Conservation (phyloP, 2,329 filamentous ascomycete species). For the Rutstroemia sydowiana region DNA sequence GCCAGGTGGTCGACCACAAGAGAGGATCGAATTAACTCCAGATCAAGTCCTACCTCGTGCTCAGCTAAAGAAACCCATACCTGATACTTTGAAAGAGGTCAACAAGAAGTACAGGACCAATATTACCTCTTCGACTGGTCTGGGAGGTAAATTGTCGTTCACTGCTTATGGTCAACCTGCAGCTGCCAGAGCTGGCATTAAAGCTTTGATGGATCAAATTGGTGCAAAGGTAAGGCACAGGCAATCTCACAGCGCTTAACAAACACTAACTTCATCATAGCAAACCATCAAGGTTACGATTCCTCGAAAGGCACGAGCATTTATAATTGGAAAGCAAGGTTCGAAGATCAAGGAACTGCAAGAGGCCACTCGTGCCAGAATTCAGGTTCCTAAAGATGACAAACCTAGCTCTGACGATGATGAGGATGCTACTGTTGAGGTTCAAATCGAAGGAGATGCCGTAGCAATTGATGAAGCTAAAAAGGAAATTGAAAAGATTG, state of each 20-base stretch:
- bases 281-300: constrained; percentile 69
- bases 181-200: constrained; percentile 59
- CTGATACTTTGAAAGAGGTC: constrained; percentile 83
- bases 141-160: constrained; percentile 68
- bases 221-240: constrained; percentile 62
- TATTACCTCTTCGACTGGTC: constrained; percentile 68
- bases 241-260: constrained; percentile 8
- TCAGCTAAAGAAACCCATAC: constrained; percentile 77
- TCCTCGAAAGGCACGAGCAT: constrained; percentile 73
- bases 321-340: constrained; percentile 90
- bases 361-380: constrained; percentile 80
- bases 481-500: constrained; percentile 79
- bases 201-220: constrained; percentile 81
- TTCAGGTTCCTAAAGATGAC: constrained; percentile 80
- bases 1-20: constrained; percentile 47
- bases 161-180: constrained; percentile 80
- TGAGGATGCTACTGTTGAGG: constrained; percentile 74
- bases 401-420: constrained; percentile 61
- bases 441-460: constrained; percentile 84
- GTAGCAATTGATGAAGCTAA: constrained; percentile 78
- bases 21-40: constrained; percentile 44
- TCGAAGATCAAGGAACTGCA: constrained; percentile 84
- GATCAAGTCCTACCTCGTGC: constrained; percentile 64
- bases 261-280: constrained; percentile 33
- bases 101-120: constrained; percentile 86